Base-by-base conservation (phyloP, 768 basidiomycete species). In the Russula emetica region DNA sequence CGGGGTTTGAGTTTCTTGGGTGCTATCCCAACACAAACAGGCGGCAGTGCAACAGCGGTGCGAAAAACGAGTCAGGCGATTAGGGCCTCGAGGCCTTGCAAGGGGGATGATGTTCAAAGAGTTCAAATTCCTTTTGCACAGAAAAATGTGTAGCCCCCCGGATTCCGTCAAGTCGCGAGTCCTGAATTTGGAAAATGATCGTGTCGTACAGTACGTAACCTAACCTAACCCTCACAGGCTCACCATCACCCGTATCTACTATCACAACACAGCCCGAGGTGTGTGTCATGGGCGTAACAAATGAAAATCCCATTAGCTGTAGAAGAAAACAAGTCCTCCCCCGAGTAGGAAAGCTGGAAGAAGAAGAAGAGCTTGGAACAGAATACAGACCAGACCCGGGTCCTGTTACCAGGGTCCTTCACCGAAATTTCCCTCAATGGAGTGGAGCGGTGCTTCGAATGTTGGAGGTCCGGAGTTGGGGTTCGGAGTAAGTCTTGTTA, bases 11-110 rank as follows among this genome's bases (percentile, higher is more conserved):
- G 20, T 44, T 4, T 10, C 6, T 1, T 40, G 0, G 18, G 20
- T n/a, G 20, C 7, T n/a, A 13, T 47, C 45, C 22, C n/a, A n/a
- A 47, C 38, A 36, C 5, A 18, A 14, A 40, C 45, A 47, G 45
- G 22, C 40, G 32, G 60, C 60, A 36, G 60, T 61, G 60, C 60
- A 61, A 47, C n/a, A 47, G 60, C 60, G 20, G 60, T 61, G 60
- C 60, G 38, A 40, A 61, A 61, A 30, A 57, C 44, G 44, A 57
- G 30, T 58, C 56, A 58, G 56, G 56, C n/a, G 56, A 3, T n/a
- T n/a, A n/a, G 7, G 34, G 20, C 38, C 38, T 40, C 38, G 14
- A 14, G n/a, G n/a, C n/a, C n/a, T n/a, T n/a, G n/a, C n/a, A n/a
- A n/a, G n/a, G n/a, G n/a, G n/a, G n/a, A n/a, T n/a, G n/a, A n/a